Conservation (phyloP, 441 rosid species). For the Brassica balearica region DNA sequence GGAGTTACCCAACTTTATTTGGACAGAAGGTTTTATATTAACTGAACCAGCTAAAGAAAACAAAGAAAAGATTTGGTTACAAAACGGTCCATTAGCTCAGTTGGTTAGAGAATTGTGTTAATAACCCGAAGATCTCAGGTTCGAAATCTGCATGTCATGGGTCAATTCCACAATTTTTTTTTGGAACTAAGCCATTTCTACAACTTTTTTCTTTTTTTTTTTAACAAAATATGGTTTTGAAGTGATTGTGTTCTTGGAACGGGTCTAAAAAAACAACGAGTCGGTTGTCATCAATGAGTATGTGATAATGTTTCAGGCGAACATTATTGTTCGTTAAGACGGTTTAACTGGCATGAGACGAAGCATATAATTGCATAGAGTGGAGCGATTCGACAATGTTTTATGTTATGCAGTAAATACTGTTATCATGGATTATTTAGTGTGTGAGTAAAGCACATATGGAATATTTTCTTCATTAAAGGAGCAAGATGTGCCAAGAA, state of each 20-base stretch:
- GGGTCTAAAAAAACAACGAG: no score
- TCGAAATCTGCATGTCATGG: no score
- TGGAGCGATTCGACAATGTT: neutral
- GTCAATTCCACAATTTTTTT: no score
- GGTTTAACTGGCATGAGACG: no score
- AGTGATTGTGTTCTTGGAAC: no score
- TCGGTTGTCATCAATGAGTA: no score
- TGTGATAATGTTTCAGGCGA: neutral
- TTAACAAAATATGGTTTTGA: no score
- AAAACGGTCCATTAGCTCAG: conserved; percentile 36
- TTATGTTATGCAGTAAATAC: neutral
- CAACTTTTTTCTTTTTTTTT: no score
- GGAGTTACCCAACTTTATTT: neutral
- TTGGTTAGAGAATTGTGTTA: conserved; percentile 50
- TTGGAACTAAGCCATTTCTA: no score
- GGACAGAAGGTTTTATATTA: neutral
- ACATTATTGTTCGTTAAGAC: no score
- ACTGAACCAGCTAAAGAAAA: neutral
- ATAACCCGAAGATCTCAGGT: no score
- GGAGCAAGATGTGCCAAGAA: neutral
- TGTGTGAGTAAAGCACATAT: neutral
- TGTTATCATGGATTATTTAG: no score
- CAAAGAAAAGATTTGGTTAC: neutral
- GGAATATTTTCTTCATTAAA: neutral
- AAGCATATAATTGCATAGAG: neutral